Base-by-base conservation (phyloP, 164 flowering plant species). In the Kalanchoe fedtschenkoi region DNA sequence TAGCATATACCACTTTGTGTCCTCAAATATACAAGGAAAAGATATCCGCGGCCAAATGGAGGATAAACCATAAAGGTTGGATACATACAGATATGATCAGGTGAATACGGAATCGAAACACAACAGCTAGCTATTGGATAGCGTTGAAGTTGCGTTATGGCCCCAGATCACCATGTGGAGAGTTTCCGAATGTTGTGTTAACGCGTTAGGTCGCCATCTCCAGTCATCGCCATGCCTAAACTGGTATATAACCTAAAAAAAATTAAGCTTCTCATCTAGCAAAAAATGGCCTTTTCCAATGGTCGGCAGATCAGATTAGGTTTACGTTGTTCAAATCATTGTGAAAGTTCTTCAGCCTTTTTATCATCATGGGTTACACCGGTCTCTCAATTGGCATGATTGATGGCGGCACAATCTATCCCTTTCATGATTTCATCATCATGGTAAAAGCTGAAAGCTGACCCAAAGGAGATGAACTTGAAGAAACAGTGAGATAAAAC, bases 181-280 rank as follows among this genome's bases (percentile, higher is more conserved):
- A 17, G 15, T 51, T 51, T 51, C 56, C 32, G 8, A 24, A 51
- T 51, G 56, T 17, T 26, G 32, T 17, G 17, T 47, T 47, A 47
- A 47, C 29, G 55, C 55, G 55, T 51, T 51, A 51, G 56, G 56
- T 51, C 56, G 32, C 56, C 56, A 32, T 22, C 56, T 10, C 28
- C 3, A 51, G 14, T 17, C 28, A 51, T 47, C 29, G 9, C 55
- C 30, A 47, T 51, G 56, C 56, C 32, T 24, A 17, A 51, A 51
- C 24, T 51, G 56, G 56, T 51, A 51, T 10, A 17, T 28, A 51
- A 51, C 56, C 56, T 51, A 51, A 51, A 51, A 51, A n/a, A 26
- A 2, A 26, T 28, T 51, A 17, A 51, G 56, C 56, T 51, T 51
- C 17, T 51, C 5, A 51, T 51, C 10, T 2, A 51, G 13, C 56